Evolutionary conservation across 2,329 filamentous ascomycete species (phyloP), one percentile per base, ranked within the genome.

Genomic region (Xylaria multiplex): DNA sequence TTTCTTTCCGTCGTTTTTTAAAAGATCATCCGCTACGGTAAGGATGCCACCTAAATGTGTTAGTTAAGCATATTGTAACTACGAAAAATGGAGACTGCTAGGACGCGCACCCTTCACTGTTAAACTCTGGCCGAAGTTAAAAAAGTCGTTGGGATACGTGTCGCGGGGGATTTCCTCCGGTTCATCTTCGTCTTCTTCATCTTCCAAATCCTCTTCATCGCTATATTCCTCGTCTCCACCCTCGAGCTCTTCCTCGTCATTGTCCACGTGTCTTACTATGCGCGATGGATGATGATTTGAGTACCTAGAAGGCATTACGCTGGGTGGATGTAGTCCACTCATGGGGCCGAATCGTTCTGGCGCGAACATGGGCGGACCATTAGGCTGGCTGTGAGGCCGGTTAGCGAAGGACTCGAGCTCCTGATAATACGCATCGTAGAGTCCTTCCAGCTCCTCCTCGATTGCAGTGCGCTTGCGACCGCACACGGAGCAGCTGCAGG

Each of bases 1-100:
- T 77, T 97, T 97, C 81, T 97, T 97, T 75, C 96, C 96, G 80
- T 99, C 96, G 81, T 99, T 99, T 81, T 98, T 98, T 70, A 99
- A 87, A 71, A 99, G 86, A 81, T 99, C 96, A 84, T 99, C 96
- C 79, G 96, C 96, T 77, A 99, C 96, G 72, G 96, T 99, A 78
- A 99, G 89, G 80, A 99, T 97, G 78, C 96, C 96, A 84, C 96
- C 94, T 93, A 86, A 80, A 80, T 77, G 80, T 74, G 77, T 78
- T 76, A 77, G 72, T 71, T 63, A 71, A 70, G 71, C 59, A 69
- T 64, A 69, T 68, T 70, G 63, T 65, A 48, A 45, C 64, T 56
- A 71, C 62, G 67, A 63, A 67, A 68, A 67, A 68, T 35, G 55
- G 53, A 67, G 64, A 55, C 48, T 58, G 42, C 19, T 49, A 55